Percentiles rank a stretch among this genome's conserved stretches.
phyloP scores from a whole-genome alignment of 345 rosid genomes.

The Eucalyptus fibrosa region DNA sequence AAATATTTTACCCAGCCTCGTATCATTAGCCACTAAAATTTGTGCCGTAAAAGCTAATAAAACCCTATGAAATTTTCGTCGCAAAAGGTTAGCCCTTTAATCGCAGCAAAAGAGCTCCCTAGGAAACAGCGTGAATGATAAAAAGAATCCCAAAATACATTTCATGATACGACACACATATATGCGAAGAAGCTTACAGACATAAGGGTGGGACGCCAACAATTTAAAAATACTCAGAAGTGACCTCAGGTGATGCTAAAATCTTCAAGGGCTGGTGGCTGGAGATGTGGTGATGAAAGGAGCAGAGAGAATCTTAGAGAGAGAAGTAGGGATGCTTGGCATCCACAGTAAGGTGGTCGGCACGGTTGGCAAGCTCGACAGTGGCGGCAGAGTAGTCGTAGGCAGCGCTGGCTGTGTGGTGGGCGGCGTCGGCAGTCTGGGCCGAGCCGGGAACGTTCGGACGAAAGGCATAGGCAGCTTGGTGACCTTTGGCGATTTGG shows the following conservation, averaged over 20 bases:
- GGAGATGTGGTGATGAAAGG: neutral
- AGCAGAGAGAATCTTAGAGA: neutral
- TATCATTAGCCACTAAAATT: neutral
- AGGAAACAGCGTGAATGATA: neutral
- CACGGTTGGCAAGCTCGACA: neutral
- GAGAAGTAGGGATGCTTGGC: neutral
- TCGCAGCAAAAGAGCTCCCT: neutral
- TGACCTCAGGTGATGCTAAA: neutral
- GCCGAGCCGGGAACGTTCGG: neutral
- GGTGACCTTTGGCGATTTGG: neutral
- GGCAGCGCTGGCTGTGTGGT: neutral
- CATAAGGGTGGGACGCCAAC: neutral
- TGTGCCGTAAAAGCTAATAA: neutral
- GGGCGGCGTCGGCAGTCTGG: neutral
- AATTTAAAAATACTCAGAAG: neutral
- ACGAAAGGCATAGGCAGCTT: neutral
- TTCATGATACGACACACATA: neutral
- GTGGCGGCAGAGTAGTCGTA: neutral
- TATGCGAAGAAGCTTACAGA: neutral
- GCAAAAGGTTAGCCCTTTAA: neutral
- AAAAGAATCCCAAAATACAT: neutral
- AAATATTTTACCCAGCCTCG: neutral
- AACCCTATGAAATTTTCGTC: neutral
- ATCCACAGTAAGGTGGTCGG: neutral
- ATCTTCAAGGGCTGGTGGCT: neutral